These are phyloP conservation scores for Austropuccinia psidii DNA, from an alignment of 1,284 basidiomycete species.

Conservation along the genomic window DNA sequence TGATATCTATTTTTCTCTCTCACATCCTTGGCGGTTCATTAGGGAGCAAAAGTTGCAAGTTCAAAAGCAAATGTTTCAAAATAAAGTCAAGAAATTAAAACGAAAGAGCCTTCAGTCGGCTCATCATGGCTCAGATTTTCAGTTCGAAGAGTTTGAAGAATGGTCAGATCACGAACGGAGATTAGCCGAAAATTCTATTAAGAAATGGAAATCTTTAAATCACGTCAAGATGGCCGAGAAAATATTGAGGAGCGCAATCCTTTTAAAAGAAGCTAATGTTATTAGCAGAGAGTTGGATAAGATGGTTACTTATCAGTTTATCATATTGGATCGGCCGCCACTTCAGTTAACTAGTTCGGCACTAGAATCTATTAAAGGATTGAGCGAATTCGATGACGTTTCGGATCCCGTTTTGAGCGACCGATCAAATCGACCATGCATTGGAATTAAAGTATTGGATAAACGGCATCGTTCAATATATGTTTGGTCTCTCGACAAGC, in stretches of 20 bases:
- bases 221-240: conserved; percentile 86
- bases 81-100: conserved; percentile 55
- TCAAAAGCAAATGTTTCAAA: conserved; percentile 42
- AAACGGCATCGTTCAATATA: conserved; percentile 75
- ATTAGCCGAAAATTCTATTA: conserved; percentile 68
- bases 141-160: conserved; percentile 66
- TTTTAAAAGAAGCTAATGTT: conserved; percentile 89
- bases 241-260: conserved; percentile 72
- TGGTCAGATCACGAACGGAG: conserved; percentile 67
- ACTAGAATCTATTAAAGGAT: conserved; percentile 73
- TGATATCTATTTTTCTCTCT: not conserved
- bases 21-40: conserved; percentile 41
- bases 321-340: conserved; percentile 71
- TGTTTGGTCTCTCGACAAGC: conserved; percentile 78
- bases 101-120: conserved; percentile 60
- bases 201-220: conserved; percentile 73
- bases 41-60: conserved; percentile 51
- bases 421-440: conserved; percentile 59
- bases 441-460: conserved; percentile 85
- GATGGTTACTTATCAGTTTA: conserved; percentile 83
- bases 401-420: conserved; percentile 58
- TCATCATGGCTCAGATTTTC: conserved; percentile 51
- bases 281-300: conserved; percentile 81
- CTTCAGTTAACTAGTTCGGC: conserved; percentile 72
- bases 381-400: conserved; percentile 89